phyloP scores from a whole-genome alignment of 2,329 filamentous ascomycete genomes.

The Dactylellina sp. region DNA sequence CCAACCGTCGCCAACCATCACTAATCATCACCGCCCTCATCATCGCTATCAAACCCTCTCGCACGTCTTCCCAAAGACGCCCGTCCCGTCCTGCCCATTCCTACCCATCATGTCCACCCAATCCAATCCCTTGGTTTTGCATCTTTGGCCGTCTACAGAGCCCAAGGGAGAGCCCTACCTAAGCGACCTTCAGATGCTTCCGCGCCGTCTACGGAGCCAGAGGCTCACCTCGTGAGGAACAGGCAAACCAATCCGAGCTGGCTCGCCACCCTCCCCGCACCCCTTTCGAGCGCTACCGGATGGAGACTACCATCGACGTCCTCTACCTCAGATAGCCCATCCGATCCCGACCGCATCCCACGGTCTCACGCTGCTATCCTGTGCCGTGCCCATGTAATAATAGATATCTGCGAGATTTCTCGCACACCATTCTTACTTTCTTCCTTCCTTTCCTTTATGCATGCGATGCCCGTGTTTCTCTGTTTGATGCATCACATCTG shows the following conservation, averaged over 20 bases:
- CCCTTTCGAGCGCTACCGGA: conserved; percentile 38
- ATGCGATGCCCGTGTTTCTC: conserved; percentile 4
- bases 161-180: no score
- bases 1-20: no score
- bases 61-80: no score
- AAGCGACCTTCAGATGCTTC: no score
- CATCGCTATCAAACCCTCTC: no score
- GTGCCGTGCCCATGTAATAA: not conserved
- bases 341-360: conserved; percentile 23
- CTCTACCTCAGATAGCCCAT: conserved; percentile 1
- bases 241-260: conserved; percentile 20
- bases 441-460: no score
- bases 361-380: conserved; percentile 17
- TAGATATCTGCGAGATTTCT: not conserved
- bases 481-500: conserved; percentile 38
- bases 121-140: no score
- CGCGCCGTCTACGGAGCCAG: conserved; percentile 29
- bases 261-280: conserved; percentile 22
- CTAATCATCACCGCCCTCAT: no score
- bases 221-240: conserved; percentile 11
- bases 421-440: not conserved
- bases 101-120: no score
- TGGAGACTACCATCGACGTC: conserved; percentile 20
- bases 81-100: no score
- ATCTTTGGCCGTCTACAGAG: no score